phyloP scores from a whole-genome alignment of 371 early-diverging fungal genomes.

The Chytridiales sp. region DNA sequence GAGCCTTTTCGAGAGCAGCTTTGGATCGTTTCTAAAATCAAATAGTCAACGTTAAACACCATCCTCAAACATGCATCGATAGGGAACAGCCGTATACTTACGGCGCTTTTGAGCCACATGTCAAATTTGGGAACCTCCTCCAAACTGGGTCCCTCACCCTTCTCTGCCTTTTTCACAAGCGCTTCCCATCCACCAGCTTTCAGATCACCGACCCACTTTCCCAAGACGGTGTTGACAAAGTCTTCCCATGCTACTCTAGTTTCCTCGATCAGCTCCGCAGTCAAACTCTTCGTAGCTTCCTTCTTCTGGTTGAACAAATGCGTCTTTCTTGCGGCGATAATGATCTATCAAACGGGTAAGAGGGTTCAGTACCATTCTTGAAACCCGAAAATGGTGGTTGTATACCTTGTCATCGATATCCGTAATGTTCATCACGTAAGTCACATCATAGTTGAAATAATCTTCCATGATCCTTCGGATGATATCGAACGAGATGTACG shows the following conservation, averaged over 20 bases:
- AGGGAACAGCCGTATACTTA: slow-evolving; percentile 28
- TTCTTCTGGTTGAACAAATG: slow-evolving; percentile 70
- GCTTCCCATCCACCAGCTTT: slow-evolving; percentile 51
- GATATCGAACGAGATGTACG: slow-evolving; percentile 95
- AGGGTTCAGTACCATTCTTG: not conserved
- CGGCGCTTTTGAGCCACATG: slow-evolving; percentile 66
- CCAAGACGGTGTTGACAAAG: slow-evolving; percentile 63
- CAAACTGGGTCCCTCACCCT: slow-evolving; percentile 19
- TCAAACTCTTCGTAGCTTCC: slow-evolving; percentile 13
- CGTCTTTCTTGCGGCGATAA: slow-evolving; percentile 86
- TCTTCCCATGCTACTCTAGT: slow-evolving; percentile 62
- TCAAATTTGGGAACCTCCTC: slow-evolving; percentile 70
- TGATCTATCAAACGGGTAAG: slow-evolving; percentile 62
- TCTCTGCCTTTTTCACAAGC: slow-evolving; percentile 51
- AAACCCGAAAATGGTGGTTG: not conserved
- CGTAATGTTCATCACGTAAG: slow-evolving; percentile 98
- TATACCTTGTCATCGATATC: slow-evolving; percentile 98
- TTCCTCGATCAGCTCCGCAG: slow-evolving; percentile 35
- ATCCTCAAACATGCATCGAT: slow-evolving; percentile 31
- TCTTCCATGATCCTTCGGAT: slow-evolving; percentile 94
- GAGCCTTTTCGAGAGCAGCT: slow-evolving; percentile 52
- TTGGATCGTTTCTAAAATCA: not conserved
- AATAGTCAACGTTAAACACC: slow-evolving; percentile 29
- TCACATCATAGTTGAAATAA: slow-evolving; percentile 95
- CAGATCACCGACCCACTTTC: slow-evolving; percentile 24